These are phyloP conservation scores for Lasiosphaeria hispida DNA, from an alignment of 495 filamentous ascomycete genomes.

Conservation along the genomic window DNA sequence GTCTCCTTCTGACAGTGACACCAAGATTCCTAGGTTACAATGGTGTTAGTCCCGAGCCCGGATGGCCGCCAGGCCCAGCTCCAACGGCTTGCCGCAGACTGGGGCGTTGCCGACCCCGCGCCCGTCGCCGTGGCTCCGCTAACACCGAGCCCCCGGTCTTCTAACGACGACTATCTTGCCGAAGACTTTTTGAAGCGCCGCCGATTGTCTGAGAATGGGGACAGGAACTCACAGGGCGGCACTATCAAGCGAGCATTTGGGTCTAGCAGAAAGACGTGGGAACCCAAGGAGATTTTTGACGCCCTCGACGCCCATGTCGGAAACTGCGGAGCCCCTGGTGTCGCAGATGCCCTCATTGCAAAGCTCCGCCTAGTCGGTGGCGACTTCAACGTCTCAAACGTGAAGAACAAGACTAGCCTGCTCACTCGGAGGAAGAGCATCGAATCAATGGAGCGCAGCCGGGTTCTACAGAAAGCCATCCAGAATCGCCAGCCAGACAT, in stretches of 20 bases:
- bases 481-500: slow-evolving; percentile 46
- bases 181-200: slow-evolving; percentile 47
- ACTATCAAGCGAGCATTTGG: slow-evolving; percentile 43
- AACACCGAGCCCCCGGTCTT: slow-evolving; percentile 28
- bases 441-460: slow-evolving; percentile 42
- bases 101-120: slow-evolving; percentile 30
- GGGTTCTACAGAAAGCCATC: slow-evolving; percentile 44
- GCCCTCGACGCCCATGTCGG: slow-evolving; percentile 41
- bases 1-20: no score
- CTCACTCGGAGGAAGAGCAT: slow-evolving; percentile 43
- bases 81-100: slow-evolving; percentile 35
- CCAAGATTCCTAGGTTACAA: background rate
- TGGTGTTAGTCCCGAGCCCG: slow-evolving; percentile 21
- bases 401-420: slow-evolving; percentile 40
- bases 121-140: slow-evolving; percentile 24
- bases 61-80: slow-evolving; percentile 37
- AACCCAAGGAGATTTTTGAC: slow-evolving; percentile 46
- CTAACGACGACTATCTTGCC: slow-evolving; percentile 40
- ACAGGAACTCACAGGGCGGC: slow-evolving; percentile 32
- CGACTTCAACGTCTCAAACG: slow-evolving; percentile 37
- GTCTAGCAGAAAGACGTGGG: slow-evolving; percentile 47
- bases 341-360: slow-evolving; percentile 46
- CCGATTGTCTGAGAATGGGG: slow-evolving; percentile 28
- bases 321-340: slow-evolving; percentile 41
- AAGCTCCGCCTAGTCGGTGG: slow-evolving; percentile 43